These are phyloP conservation scores for Ochetophila trinervis DNA, from an alignment of 306 rosid species.

Conservation along the genomic window DNA sequence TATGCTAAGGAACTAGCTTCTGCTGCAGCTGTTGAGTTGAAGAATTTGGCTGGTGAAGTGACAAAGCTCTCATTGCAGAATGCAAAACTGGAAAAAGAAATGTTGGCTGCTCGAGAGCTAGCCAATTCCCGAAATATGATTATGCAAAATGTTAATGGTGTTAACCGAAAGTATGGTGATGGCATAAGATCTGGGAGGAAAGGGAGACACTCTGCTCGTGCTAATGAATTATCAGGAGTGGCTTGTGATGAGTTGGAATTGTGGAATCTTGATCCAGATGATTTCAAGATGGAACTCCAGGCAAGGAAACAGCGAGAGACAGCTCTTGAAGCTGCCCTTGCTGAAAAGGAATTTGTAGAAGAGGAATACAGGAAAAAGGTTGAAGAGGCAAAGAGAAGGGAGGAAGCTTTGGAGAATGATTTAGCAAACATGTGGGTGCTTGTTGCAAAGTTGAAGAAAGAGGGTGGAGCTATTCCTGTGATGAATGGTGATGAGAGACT, in stretches of 20 bases:
- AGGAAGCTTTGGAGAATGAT: conserved; percentile 93
- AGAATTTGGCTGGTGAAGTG: conserved; percentile 97
- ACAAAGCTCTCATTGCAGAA: conserved; percentile 86
- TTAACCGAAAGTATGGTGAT: conserved; percentile 68
- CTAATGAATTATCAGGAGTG: conserved; percentile 55
- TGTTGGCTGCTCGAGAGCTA: conserved; percentile 67
- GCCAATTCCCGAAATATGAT: conserved; percentile 54
- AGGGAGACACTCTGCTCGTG: conserved; percentile 65
- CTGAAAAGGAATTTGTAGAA: conserved; percentile 85
- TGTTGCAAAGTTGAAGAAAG: conserved; percentile 96
- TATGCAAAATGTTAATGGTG: conserved; percentile 52
- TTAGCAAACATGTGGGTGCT: conserved; percentile 99
- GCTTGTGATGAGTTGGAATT: conserved; percentile 65
- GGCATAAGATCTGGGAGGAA: conserved; percentile 67
- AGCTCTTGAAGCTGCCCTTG: conserved; percentile 82
- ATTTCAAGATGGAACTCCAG: conserved; percentile 81
- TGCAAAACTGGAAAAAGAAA: conserved; percentile 83
- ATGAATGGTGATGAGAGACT: conserved; percentile 49
- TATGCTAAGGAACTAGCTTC: conserved; percentile 98
- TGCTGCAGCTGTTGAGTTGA: conserved; percentile 97
- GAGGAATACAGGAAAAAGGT: conserved; percentile 73
- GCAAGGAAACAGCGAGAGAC: conserved; percentile 97
- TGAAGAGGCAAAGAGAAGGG: conserved; percentile 92
- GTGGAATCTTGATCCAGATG: conserved; percentile 77
- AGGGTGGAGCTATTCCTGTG: conserved; percentile 63